A percentile compares a stretch with the other conserved stretches of the same genome.
phyloP scores from a whole-genome alignment of 164 flowering plant species.

The Nymphaea colorata region DNA sequence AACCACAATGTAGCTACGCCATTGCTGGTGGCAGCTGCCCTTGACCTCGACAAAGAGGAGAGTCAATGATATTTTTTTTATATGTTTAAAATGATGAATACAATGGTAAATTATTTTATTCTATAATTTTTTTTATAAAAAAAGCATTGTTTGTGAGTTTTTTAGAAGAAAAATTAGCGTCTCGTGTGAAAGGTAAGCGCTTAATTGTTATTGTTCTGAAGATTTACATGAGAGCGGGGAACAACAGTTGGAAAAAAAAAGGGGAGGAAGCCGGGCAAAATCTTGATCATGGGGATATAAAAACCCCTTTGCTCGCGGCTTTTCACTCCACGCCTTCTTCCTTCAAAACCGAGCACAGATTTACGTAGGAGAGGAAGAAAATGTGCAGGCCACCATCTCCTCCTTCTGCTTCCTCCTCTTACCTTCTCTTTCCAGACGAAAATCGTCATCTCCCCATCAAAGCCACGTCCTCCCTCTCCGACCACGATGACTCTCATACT shows the following conservation, averaged over 20 bases:
- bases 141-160: too few species aligned
- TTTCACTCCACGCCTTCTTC: not conserved
- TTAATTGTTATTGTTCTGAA: too few species aligned
- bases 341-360: not conserved
- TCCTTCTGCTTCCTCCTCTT: constrained; percentile 22
- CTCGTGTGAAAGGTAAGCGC: too few species aligned
- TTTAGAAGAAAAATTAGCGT: too few species aligned
- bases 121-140: too few species aligned
- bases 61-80: too few species aligned
- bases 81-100: too few species aligned
- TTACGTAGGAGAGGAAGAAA: not conserved
- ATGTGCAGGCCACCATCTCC: constrained; percentile 63
- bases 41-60: too few species aligned
- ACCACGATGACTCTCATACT: constrained; percentile 18
- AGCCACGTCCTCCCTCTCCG: constrained; percentile 2
- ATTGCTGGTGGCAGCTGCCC: too few species aligned
- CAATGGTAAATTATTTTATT: too few species aligned
- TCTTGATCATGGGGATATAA: too few species aligned
- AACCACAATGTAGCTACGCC: too few species aligned
- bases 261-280: not conserved
- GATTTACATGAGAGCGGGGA: not conserved
- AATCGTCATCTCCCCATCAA: not conserved
- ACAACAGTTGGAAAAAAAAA: not conserved
- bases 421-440: constrained; percentile 26
- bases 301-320: not conserved